Base-by-base conservation (phyloP, 345 rosid species). In the Chamaenerion angustifolium region DNA sequence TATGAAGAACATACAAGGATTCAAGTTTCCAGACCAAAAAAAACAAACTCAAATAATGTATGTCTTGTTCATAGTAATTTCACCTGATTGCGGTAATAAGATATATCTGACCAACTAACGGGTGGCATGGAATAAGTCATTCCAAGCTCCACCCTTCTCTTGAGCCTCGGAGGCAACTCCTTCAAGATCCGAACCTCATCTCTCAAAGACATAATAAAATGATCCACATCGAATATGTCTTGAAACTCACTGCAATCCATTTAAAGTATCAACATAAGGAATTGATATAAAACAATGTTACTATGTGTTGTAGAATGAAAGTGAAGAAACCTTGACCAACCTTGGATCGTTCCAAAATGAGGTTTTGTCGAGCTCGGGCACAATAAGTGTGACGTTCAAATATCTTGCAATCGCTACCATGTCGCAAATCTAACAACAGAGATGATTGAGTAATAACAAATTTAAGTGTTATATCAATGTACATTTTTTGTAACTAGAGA, bases 101-200 rank as follows among this genome's bases (percentile, higher is more conserved):
- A 66, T 65, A 77, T 64, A 58, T 77, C 64, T 11, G 83, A 74
- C 83, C 80, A 77, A 45, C 76, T 77, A 45, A 71, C 42, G 6
- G 80, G 77, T 10, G 80, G 68, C 80, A 77, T 64, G 42, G 75
- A 59, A 50, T 61, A 63, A 13, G 56, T 42, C 16, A 52, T 42
- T 47, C 71, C 67, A 6, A 23, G 21, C 46, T 68, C 63, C 8
- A 62, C 64, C 49, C 68, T 71, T 42, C 35, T 52, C 67, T 65
- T 69, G 42, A 49, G 58, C 56, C 48, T 17, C 0, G 74, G 60
- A 40, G 84, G 84, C 48, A 75, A 45, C 45, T 72, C 72, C 56
- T 63, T 72, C 43, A 72, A 43, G 62, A 75, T 65, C 46, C 63
- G 67, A 35, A 68, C 74, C 58, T 77, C 77, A 46, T 75, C 72